Evolutionary conservation across 192 early-diverging fungal genomes (phyloP).

Genomic region (Kappamyces sp.): DNA sequence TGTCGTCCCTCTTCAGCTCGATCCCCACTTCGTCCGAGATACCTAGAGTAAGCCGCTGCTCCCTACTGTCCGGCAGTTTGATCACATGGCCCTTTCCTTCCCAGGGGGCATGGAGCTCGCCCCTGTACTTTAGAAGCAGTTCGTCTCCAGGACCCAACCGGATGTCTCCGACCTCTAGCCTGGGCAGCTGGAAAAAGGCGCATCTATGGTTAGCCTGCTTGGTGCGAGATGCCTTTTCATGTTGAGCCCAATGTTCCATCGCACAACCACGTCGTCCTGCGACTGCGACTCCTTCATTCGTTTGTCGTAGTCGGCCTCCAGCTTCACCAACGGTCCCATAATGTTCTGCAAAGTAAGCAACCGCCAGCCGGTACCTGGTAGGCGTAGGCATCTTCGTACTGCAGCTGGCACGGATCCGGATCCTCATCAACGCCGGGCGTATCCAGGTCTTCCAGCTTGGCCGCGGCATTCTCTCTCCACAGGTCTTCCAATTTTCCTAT

Average conservation of each 20-base stretch:
- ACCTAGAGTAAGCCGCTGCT: constrained; percentile 30
- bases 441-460: constrained; percentile 75
- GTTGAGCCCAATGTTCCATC: constrained; percentile 98
- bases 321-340: constrained; percentile 88
- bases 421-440: constrained; percentile 80
- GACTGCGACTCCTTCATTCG: constrained; percentile 89
- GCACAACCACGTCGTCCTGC: constrained; percentile 85
- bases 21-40: constrained; percentile 90
- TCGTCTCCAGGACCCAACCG: constrained; percentile 93
- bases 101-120: constrained; percentile 79
- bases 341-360: too few relatives aligned
- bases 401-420: constrained; percentile 72
- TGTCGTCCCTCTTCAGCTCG: constrained; percentile 68
- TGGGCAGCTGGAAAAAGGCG: constrained; percentile 90
- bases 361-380: too few relatives aligned
- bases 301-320: constrained; percentile 91
- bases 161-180: constrained; percentile 85
- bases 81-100: constrained; percentile 86
- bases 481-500: constrained; percentile 83
- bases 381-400: constrained; percentile 91
- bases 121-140: constrained; percentile 78
- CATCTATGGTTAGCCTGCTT: too few relatives aligned
- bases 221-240: too few relatives aligned
- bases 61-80: constrained; percentile 85
- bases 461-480: constrained; percentile 72